These are phyloP conservation scores for Podaxis mareebaensis DNA, from an alignment of 768 basidiomycete species.

Conservation along the genomic window DNA sequence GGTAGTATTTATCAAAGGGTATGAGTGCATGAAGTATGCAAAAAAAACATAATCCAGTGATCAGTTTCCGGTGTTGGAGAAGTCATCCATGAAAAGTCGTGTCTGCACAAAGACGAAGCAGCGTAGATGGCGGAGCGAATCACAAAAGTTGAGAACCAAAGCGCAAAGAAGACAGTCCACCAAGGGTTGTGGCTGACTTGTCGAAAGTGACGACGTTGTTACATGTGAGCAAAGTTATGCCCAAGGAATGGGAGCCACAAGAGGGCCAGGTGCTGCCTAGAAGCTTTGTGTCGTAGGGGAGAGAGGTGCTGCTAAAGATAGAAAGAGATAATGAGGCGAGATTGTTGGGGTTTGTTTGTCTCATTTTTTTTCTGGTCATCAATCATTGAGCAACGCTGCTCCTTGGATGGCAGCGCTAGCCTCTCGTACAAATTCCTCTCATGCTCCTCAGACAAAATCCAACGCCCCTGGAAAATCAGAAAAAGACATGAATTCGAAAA, in stretches of 20 bases:
- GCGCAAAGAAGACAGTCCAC: too few relatives aligned
- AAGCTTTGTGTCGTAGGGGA: background rate
- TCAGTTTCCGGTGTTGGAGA: too few relatives aligned
- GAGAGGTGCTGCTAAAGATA: background rate
- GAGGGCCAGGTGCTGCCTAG: background rate
- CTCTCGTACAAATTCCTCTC: slow-evolving; percentile 15
- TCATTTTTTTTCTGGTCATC: slow-evolving; percentile 33
- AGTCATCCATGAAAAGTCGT: too few relatives aligned
- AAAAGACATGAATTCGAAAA: slow-evolving; percentile 33
- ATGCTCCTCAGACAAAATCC: slow-evolving; percentile 17
- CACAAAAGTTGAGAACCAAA: too few relatives aligned
- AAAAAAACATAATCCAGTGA: too few relatives aligned
- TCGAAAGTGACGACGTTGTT: too few relatives aligned
- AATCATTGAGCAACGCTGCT: slow-evolving; percentile 12
- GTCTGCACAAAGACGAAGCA: too few relatives aligned
- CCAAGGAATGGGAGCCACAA: background rate
- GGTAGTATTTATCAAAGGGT: too few relatives aligned
- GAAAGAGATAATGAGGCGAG: slow-evolving; percentile 15
- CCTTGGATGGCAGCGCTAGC: slow-evolving; percentile 18
- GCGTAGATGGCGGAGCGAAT: too few relatives aligned
- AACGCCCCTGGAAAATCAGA: slow-evolving; percentile 20
- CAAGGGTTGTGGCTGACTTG: too few relatives aligned
- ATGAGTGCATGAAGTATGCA: too few relatives aligned
- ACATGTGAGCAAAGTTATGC: background rate
- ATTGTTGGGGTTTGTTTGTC: slow-evolving; percentile 36